Conservation (phyloP, 2,329 filamentous ascomycete species). For the Microcyclosporella mali region DNA sequence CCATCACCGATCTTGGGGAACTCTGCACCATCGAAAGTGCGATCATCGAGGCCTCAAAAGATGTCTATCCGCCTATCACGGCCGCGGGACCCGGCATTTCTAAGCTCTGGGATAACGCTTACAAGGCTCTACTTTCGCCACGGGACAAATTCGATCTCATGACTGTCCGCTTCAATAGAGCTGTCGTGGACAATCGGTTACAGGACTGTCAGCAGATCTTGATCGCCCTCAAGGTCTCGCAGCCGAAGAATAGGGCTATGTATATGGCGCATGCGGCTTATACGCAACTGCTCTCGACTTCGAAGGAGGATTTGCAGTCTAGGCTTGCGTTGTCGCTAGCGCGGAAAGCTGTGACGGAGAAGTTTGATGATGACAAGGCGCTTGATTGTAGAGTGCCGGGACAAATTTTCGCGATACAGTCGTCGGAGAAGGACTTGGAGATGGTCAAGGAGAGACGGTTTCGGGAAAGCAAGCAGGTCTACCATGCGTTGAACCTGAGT, state of each 20-base stretch:
- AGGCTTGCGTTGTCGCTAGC: constrained; percentile 27
- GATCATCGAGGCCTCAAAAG: constrained; percentile 19
- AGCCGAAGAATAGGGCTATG: constrained; percentile 26
- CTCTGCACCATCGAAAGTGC: constrained; percentile 27
- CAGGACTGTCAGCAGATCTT: constrained; percentile 31
- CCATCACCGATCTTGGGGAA: constrained; percentile 25
- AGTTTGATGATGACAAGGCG: constrained; percentile 25
- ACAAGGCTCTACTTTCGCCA: constrained; percentile 18
- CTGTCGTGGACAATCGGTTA: constrained; percentile 26
- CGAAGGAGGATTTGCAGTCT: constrained; percentile 26
- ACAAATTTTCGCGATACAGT: constrained; percentile 29
- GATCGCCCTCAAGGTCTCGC: constrained; percentile 29
- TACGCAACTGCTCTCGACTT: constrained; percentile 27
- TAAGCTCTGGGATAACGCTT: constrained; percentile 30
- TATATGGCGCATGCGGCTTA: constrained; percentile 32
- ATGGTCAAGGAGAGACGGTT: constrained; percentile 18
- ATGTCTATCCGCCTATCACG: constrained; percentile 22
- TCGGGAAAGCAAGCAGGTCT: constrained; percentile 28
- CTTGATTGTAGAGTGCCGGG: constrained; percentile 30
- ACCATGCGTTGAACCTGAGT: constrained; percentile 19
- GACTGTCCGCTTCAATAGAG: constrained; percentile 26
- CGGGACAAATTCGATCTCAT: constrained; percentile 25
- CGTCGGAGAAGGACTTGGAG: constrained; percentile 23
- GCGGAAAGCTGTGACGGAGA: constrained; percentile 28
- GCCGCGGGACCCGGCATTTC: constrained; percentile 25